Evolutionary conservation across 495 filamentous ascomycete genomes (phyloP).

Genomic region (Daldinia concentrica): DNA sequence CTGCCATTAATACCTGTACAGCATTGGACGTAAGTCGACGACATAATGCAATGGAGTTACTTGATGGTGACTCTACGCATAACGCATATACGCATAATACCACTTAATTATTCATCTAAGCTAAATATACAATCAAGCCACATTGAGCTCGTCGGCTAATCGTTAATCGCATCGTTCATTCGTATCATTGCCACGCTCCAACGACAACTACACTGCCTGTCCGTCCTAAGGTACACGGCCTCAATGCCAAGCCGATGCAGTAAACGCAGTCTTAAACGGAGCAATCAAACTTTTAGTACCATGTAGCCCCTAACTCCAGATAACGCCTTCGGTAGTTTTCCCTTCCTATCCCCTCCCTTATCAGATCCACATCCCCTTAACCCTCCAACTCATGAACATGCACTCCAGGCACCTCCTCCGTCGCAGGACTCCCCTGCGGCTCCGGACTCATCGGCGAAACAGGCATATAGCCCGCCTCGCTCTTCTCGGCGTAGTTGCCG

Average conservation of each 20-base stretch:
- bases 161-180: neutral
- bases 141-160: neutral
- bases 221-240: neutral
- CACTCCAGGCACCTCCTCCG: neutral
- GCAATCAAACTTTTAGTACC: neutral
- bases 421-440: neutral
- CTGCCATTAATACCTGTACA: too few species aligned
- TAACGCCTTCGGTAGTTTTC: neutral
- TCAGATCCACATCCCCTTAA: neutral
- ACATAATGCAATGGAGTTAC: neutral
- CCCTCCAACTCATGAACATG: conserved; percentile 11
- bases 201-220: neutral
- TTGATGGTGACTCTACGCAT: neutral
- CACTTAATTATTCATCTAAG: neutral
- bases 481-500: conserved; percentile 29
- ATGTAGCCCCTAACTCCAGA: neutral
- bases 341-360: neutral
- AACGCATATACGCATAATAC: neutral
- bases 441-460: conserved; percentile 8
- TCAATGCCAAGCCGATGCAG: neutral
- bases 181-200: neutral
- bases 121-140: neutral
- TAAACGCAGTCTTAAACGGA: neutral
- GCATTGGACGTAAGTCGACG: neutral
- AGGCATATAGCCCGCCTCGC: conserved; percentile 2